Evolutionary conservation across 2,329 filamentous ascomycete species (phyloP).

Genomic region (Arthroderma uncinatum): DNA sequence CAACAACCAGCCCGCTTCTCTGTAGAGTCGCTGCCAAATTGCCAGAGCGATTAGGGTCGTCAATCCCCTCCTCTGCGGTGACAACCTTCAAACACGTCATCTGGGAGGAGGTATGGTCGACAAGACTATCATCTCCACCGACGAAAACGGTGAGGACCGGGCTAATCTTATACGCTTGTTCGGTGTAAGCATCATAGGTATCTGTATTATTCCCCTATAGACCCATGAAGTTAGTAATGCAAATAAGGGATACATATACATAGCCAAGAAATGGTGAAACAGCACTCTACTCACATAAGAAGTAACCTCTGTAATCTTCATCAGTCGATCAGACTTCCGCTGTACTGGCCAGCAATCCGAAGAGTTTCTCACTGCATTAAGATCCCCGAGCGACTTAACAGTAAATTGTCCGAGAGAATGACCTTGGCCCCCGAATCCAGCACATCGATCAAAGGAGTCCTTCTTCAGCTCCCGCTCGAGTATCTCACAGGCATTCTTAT

Average conservation of each 20-base stretch:
- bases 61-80: not conserved
- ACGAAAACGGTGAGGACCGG: conserved; percentile 14
- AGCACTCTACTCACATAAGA: not conserved
- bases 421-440: not conserved
- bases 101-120: conserved; percentile 12
- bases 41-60: not conserved
- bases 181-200: not conserved
- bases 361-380: not conserved
- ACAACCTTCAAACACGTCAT: conserved; percentile 16
- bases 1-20: not conserved
- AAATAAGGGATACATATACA: not conserved
- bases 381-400: not conserved
- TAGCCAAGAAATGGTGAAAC: too few species aligned
- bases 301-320: not conserved
- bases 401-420: not conserved
- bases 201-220: conserved; percentile 8
- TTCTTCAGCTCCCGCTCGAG: not conserved
- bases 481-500: not conserved
- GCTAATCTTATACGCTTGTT: conserved; percentile 14
- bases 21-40: not conserved
- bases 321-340: not conserved
- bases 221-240: not conserved
- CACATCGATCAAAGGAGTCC: not conserved
- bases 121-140: conserved; percentile 5
- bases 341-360: not conserved